phyloP scores from a whole-genome alignment of 179 eudicot species.

The Silene coronaria region DNA sequence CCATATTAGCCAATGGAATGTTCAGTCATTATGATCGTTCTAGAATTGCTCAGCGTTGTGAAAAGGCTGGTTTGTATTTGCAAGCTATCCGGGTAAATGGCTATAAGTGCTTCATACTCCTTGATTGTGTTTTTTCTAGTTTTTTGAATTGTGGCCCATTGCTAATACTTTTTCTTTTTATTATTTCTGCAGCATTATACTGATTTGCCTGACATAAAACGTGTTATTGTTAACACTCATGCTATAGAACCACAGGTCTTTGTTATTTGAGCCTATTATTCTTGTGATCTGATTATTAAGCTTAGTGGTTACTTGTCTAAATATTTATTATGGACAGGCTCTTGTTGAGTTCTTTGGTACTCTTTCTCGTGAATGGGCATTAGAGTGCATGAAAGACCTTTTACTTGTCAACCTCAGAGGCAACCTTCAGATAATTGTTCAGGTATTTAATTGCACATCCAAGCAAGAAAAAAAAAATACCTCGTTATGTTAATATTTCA shows the following conservation, averaged over 20 bases:
- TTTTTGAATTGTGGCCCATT: background rate
- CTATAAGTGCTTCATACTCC: background rate
- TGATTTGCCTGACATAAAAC: conserved; percentile 81
- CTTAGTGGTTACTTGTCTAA: background rate
- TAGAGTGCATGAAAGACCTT: conserved; percentile 96
- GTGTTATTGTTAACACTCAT: conserved; percentile 96
- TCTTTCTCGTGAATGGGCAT: conserved; percentile 82
- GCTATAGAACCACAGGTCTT: conserved; percentile 94
- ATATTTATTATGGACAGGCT: conserved; percentile 38
- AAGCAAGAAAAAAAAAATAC: background rate
- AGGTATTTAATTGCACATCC: conserved; percentile 34
- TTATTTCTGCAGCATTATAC: conserved; percentile 61
- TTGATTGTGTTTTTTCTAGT: background rate
- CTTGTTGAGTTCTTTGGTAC: conserved; percentile 96
- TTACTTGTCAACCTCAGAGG: conserved; percentile 24
- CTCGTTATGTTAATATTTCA: background rate
- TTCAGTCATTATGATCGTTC: conserved; percentile 90
- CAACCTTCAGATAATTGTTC: conserved; percentile 90
- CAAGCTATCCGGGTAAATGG: conserved; percentile 69
- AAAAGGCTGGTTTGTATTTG: conserved; percentile 82
- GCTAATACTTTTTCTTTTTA: background rate
- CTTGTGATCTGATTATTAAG: too few relatives aligned
- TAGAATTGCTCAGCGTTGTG: conserved; percentile 87
- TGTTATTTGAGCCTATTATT: background rate
- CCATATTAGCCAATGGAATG: conserved; percentile 91